Percentiles rank a stretch among this genome's conserved stretches.
phyloP scores from a whole-genome alignment of 2,329 filamentous ascomycete genomes.

The Ambrosiella xylebori region DNA sequence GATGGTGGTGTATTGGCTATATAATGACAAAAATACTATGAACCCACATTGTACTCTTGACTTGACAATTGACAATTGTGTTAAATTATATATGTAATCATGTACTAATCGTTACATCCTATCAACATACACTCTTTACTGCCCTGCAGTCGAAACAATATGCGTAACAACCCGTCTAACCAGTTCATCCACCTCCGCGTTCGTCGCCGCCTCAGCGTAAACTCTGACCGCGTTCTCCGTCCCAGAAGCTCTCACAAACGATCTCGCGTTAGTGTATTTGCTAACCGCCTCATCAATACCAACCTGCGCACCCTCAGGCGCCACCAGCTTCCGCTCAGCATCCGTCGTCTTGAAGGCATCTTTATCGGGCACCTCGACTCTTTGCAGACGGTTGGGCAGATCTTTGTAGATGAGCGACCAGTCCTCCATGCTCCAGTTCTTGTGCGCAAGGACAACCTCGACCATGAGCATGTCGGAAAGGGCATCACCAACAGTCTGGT shows the following conservation, averaged over 20 bases:
- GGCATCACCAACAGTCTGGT: slow-evolving; percentile 94
- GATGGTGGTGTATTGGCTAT: background rate
- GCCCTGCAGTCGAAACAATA: slow-evolving; percentile 25
- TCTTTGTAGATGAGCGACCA: slow-evolving; percentile 90
- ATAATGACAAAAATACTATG: background rate
- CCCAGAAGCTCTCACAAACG: slow-evolving; percentile 82
- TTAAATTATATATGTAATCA: no score
- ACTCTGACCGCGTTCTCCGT: slow-evolving; percentile 94
- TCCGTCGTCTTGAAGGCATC: slow-evolving; percentile 82
- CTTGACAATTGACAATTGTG: background rate
- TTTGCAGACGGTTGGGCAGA: slow-evolving; percentile 85
- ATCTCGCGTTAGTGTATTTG: slow-evolving; percentile 78
- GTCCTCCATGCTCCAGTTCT: slow-evolving; percentile 73
- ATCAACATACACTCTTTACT: background rate
- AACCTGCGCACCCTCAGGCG: slow-evolving; percentile 61
- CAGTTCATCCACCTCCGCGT: slow-evolving; percentile 78
- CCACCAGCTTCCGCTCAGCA: slow-evolving; percentile 73
- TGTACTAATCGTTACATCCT: background rate
- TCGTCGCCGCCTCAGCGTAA: slow-evolving; percentile 83
- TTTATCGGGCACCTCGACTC: slow-evolving; percentile 76
- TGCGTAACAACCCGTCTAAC: slow-evolving; percentile 66
- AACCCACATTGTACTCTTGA: background rate
- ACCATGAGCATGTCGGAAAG: slow-evolving; percentile 92
- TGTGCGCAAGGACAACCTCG: slow-evolving; percentile 90
- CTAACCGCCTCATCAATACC: slow-evolving; percentile 76